Conservation (phyloP, 2,329 filamentous ascomycete genomes). For the Colletotrichum falcatum region DNA sequence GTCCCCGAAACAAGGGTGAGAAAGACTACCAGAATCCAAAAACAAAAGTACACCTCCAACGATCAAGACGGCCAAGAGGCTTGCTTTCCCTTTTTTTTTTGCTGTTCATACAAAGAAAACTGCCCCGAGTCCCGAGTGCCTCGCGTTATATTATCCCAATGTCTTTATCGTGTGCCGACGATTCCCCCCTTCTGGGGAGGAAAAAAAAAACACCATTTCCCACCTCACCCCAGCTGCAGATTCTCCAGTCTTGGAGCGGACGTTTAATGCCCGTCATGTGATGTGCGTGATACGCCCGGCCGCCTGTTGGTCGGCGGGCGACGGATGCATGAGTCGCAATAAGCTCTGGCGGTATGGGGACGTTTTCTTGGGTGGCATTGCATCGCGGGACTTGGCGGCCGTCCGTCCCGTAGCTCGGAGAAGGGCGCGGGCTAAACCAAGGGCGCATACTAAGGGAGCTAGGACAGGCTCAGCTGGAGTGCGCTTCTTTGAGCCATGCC, state of each 20-base stretch:
- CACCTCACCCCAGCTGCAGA: background rate
- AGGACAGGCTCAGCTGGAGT: background rate
- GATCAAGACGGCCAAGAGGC: background rate
- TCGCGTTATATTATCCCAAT: background rate
- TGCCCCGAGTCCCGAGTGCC: background rate
- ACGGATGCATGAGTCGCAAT: background rate
- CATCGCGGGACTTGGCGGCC: background rate
- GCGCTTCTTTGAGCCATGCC: background rate
- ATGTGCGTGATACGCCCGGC: too few relatives aligned
- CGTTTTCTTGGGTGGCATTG: background rate
- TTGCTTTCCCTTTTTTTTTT: too few relatives aligned
- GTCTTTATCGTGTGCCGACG: background rate
- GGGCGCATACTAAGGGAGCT: too few relatives aligned
- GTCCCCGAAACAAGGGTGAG: too few relatives aligned
- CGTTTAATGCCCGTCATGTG: background rate
- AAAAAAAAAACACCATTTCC: background rate
- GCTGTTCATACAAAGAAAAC: constrained; percentile 2
- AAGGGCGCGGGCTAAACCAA: background rate
- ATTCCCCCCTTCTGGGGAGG: background rate
- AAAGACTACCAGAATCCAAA: background rate
- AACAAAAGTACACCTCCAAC: background rate
- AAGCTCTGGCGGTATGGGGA: background rate
- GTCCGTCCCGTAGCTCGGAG: background rate
- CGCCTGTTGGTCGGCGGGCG: background rate
- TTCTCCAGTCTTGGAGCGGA: background rate